These are phyloP conservation scores for Candida vaughaniae DNA, from an alignment of 805 yeast species.

Conservation along the genomic window DNA sequence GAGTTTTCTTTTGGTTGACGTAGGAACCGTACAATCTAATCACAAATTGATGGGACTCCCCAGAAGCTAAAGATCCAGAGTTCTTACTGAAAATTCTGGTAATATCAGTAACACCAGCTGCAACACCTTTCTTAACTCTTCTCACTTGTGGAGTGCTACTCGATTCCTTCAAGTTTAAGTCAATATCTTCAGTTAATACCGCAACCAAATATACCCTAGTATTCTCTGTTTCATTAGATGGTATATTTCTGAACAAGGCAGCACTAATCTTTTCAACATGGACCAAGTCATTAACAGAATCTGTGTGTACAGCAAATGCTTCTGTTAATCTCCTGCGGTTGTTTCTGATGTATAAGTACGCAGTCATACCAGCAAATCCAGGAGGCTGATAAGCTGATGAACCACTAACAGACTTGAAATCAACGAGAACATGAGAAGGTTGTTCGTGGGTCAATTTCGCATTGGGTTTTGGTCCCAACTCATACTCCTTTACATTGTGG, in stretches of 20 bases:
- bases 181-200: conserved; percentile 67
- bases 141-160: conserved; percentile 29
- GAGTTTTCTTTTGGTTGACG: conserved; percentile 41
- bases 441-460: conserved; percentile 48
- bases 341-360: conserved; percentile 69
- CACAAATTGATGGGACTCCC: conserved; percentile 68
- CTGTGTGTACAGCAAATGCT: conserved; percentile 69
- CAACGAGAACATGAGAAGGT: conserved; percentile 71
- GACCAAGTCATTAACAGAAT: conserved; percentile 54
- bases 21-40: conserved; percentile 73
- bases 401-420: conserved; percentile 66
- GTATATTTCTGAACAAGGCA: conserved; percentile 75
- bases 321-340: conserved; percentile 67
- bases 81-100: conserved; percentile 71
- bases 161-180: conserved; percentile 35
- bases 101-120: conserved; percentile 86
- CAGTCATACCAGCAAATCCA: conserved; percentile 69
- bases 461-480: conserved; percentile 46
- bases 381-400: conserved; percentile 60
- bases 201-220: conserved; percentile 76
- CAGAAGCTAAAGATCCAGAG: conserved; percentile 57
- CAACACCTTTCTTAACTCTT: conserved; percentile 71
- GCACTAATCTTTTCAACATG: conserved; percentile 69
- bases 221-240: conserved; percentile 60
- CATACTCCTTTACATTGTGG: conserved; percentile 22